These are phyloP conservation scores for Alternaria angustiovoidea DNA, from an alignment of 2,329 filamentous ascomycete genomes.

Conservation along the genomic window DNA sequence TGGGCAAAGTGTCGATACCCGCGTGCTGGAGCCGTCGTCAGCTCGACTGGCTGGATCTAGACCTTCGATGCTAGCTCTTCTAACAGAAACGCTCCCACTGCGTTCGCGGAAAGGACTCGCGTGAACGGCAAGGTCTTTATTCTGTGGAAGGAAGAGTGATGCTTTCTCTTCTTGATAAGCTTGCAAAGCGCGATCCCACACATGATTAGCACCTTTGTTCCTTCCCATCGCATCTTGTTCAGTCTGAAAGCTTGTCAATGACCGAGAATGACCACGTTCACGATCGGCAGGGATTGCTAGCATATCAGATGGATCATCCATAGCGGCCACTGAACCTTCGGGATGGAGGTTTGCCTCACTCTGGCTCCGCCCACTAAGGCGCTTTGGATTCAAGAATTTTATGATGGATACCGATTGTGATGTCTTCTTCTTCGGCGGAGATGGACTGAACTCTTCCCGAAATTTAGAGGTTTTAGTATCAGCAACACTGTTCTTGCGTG, in stretches of 20 bases:
- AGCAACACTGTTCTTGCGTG: slow-evolving; percentile 42
- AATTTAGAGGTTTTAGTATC: slow-evolving; percentile 47
- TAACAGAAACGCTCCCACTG: slow-evolving; percentile 33
- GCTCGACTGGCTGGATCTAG: neutral
- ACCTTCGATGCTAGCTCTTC: slow-evolving; percentile 16
- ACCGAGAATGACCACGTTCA: slow-evolving; percentile 41
- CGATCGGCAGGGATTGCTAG: slow-evolving; percentile 19
- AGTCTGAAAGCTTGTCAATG: slow-evolving; percentile 39
- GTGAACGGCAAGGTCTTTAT: slow-evolving; percentile 39
- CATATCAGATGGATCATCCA: slow-evolving; percentile 35
- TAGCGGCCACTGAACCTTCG: slow-evolving; percentile 1
- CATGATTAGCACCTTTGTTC: slow-evolving; percentile 31
- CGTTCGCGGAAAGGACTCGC: slow-evolving; percentile 45
- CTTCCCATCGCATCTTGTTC: slow-evolving; percentile 38
- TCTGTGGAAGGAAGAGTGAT: slow-evolving; percentile 43
- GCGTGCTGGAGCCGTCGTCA: slow-evolving; percentile 10
- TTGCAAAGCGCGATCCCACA: slow-evolving; percentile 50
- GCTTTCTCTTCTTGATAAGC: slow-evolving; percentile 47
- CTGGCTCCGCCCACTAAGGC: slow-evolving; percentile 39
- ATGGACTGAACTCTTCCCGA: slow-evolving; percentile 47
- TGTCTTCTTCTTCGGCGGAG: slow-evolving; percentile 38
- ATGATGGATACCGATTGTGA: slow-evolving; percentile 38
- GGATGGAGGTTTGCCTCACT: slow-evolving; percentile 40
- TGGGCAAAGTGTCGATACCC: slow-evolving; percentile 20
- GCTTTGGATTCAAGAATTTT: slow-evolving; percentile 42